These are phyloP conservation scores for Phalaenopsis aphrodite DNA, from an alignment of 106 monocot species.

Conservation along the genomic window DNA sequence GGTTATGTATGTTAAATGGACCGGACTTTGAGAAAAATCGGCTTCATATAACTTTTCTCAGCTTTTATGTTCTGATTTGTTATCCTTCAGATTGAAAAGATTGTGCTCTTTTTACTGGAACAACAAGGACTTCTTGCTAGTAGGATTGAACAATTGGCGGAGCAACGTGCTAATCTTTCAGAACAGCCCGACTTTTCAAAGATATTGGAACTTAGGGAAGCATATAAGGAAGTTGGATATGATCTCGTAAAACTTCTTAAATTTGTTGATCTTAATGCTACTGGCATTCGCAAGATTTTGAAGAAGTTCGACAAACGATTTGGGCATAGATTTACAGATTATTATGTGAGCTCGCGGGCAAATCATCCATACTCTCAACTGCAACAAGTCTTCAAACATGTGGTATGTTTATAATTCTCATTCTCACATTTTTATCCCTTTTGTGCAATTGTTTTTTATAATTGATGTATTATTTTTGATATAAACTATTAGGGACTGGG, in stretches of 20 bases:
- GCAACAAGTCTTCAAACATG: constrained; percentile 96
- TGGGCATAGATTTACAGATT: constrained; percentile 89
- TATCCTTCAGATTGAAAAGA: constrained; percentile 76
- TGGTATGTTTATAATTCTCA: constrained; percentile 45
- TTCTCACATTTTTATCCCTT: neutral
- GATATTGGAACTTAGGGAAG: constrained; percentile 56
- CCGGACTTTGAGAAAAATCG: neutral
- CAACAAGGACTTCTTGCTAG: constrained; percentile 93
- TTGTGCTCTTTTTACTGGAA: constrained; percentile 81
- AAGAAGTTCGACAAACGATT: constrained; percentile 95
- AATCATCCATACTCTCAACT: constrained; percentile 97
- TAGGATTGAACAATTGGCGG: constrained; percentile 59
- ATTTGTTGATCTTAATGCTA: constrained; percentile 89
- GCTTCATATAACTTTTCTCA: neutral
- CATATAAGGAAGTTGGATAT: constrained; percentile 49
- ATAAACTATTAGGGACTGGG: constrained; percentile 54
- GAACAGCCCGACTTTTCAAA: constrained; percentile 47
- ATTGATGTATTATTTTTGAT: neutral
- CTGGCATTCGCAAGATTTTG: constrained; percentile 86
- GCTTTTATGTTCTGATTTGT: neutral
- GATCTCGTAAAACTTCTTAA: constrained; percentile 88
- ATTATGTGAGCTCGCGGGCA: constrained; percentile 58
- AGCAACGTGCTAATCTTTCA: constrained; percentile 38
- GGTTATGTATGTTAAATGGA: neutral
- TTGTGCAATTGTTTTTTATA: neutral